Conservation (phyloP, 495 filamentous ascomycete species). For the Podospora conica region DNA sequence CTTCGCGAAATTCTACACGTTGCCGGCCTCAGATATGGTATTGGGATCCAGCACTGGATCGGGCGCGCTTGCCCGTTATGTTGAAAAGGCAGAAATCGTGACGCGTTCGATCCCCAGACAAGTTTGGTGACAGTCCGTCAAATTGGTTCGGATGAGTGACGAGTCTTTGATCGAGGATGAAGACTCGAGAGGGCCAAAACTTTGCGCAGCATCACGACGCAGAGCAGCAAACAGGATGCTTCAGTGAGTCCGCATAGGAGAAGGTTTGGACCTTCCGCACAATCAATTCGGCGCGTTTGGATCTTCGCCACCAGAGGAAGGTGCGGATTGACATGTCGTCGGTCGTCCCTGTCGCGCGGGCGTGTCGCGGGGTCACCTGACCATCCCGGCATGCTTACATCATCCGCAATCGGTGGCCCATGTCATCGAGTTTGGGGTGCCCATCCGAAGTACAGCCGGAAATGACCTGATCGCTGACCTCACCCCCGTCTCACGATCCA, state of each 20-base stretch:
- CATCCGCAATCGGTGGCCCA: not conserved
- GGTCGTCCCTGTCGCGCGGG: not conserved
- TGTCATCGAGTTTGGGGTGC: not conserved
- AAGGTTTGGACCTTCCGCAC: not conserved
- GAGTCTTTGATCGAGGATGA: not conserved
- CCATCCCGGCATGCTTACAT: not conserved
- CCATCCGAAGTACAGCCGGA: conserved; percentile 5
- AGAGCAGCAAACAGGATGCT: not conserved
- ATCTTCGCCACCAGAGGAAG: not conserved
- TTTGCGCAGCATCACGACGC: not conserved
- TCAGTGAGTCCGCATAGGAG: not conserved
- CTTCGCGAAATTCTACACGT: not conserved
- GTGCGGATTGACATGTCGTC: not conserved
- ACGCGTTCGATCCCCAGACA: not conserved
- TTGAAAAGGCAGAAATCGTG: not conserved
- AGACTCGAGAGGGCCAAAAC: not conserved
- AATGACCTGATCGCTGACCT: conserved; percentile 12
- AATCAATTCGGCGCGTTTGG: not conserved
- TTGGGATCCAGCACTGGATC: not conserved
- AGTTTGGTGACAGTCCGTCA: not conserved
- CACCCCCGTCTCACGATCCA: not conserved
- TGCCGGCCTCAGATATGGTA: not conserved
- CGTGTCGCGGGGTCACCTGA: conserved; percentile 5
- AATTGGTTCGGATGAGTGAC: not conserved
- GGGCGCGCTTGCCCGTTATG: not conserved